Conservation (phyloP, 352 stramenopile genomes). For the Globisporangium carolinianum region DNA sequence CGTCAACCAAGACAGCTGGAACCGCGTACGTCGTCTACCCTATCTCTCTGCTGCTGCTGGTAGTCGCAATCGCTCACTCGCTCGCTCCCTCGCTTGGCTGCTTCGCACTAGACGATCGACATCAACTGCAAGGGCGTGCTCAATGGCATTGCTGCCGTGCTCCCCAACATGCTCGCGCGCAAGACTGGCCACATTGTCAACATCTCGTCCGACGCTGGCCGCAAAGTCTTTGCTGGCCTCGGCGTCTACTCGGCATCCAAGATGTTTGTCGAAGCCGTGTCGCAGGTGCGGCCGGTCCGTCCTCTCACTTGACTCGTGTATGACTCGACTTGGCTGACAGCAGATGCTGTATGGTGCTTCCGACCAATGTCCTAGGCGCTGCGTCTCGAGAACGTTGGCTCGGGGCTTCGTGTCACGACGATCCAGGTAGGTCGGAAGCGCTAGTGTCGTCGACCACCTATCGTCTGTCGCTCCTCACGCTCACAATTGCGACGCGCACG, state of each 20-base stretch:
- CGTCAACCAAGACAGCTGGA: constrained; percentile 88
- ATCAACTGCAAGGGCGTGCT: constrained; percentile 92
- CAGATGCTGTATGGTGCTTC: background rate
- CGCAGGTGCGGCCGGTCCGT: constrained; percentile 24
- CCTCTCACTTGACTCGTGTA: background rate
- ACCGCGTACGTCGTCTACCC: constrained; percentile 22
- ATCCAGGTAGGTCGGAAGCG: constrained; percentile 39
- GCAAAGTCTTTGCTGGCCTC: constrained; percentile 76
- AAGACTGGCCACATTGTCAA: constrained; percentile 82
- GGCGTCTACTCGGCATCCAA: constrained; percentile 89
- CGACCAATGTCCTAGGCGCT: constrained; percentile 24
- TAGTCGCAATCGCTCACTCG: background rate
- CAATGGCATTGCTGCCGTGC: constrained; percentile 76
- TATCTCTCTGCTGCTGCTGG: background rate
- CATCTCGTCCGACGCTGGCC: constrained; percentile 81
- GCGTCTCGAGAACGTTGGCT: constrained; percentile 81
- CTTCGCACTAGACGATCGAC: constrained; percentile 62
- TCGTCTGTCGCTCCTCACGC: no score
- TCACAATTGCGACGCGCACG: background rate
- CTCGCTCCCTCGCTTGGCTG: background rate
- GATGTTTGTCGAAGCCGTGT: constrained; percentile 90
- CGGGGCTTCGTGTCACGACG: constrained; percentile 81
- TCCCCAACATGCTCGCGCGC: constrained; percentile 67
- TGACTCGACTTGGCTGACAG: background rate
- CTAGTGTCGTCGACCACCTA: no score